Evolutionary conservation across 768 basidiomycete genomes (phyloP), one percentile per base, ranked within the genome.

Genomic region (Trametes cingulata): DNA sequence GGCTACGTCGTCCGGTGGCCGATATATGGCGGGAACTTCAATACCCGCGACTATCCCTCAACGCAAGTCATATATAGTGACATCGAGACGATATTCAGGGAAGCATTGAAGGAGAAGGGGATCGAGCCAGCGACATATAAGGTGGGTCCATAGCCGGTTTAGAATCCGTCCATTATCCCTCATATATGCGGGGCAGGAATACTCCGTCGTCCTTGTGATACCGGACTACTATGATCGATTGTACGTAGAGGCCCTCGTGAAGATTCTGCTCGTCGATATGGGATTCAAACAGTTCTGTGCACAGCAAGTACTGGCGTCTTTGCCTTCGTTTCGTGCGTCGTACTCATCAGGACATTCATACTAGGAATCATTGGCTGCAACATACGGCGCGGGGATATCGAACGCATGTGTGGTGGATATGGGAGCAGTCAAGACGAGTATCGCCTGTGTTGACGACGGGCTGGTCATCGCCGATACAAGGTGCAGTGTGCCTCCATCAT

Each of bases 381-480:
- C 93, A 0, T 98, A 95, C 70, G 95, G 95, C 20, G 95, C 96
- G 7, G 96, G 96, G 7, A 87, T 98, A 52, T 93, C 93, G 0
- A 90, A 87, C 67, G 97, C 95, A 12, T 98, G 97, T 68, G 92
- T 99, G 5, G 91, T 99, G 36, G 93, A 99, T 71, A 88, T 98
- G 51, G 97, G 97, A 3, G 91, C 96, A 13, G 81, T 78, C 15
- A 84, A 81, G 56, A 94, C 92, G 1, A 93, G 84, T 60, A 84
- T 99, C 41, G 86, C 95, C 0, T 98, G 95, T 69, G 90, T 98
- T 2, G 97, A 98, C 58, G 97, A 99, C 67, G 97, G 97, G 2
- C 70, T 95, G 50, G 83, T 99, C 20, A 76, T 95, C 27, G 70
- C 88, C 5, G 97, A 99, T 66, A 93, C 94, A 2, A 83, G 95